Evolutionary conservation across 345 rosid species (phyloP).

Genomic region (Acer campestre): DNA sequence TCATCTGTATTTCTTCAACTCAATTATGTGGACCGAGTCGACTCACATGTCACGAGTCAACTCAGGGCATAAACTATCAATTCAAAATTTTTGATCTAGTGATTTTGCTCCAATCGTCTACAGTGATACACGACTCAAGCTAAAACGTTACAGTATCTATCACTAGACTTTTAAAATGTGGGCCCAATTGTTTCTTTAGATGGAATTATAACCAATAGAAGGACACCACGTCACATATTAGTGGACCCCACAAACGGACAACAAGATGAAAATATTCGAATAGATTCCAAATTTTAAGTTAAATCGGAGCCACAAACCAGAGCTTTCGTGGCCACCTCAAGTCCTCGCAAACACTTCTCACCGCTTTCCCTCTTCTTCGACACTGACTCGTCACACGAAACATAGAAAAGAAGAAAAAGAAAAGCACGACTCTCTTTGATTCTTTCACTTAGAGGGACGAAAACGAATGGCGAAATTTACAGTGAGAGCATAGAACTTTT

Average conservation of each 20-base stretch:
- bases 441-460: neutral
- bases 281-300: neutral
- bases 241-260: neutral
- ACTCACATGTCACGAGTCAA: no score
- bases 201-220: no score
- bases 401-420: neutral
- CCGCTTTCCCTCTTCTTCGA: neutral
- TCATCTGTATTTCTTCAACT: no score
- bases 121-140: no score
- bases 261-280: neutral
- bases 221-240: neutral
- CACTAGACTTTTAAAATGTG: no score
- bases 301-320: slow-evolving; percentile 54
- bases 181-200: no score
- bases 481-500: slow-evolving; percentile 39
- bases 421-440: neutral
- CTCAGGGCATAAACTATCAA: no score
- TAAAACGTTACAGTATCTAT: no score
- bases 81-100: no score
- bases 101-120: no score
- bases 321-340: slow-evolving; percentile 58
- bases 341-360: slow-evolving; percentile 26
- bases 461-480: slow-evolving; percentile 57
- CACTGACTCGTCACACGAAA: neutral
- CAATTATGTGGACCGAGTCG: no score